Evolutionary conservation across 2,329 filamentous ascomycete species (phyloP), one percentile per base, ranked within the genome.

Genomic region (Penicillium sp.): DNA sequence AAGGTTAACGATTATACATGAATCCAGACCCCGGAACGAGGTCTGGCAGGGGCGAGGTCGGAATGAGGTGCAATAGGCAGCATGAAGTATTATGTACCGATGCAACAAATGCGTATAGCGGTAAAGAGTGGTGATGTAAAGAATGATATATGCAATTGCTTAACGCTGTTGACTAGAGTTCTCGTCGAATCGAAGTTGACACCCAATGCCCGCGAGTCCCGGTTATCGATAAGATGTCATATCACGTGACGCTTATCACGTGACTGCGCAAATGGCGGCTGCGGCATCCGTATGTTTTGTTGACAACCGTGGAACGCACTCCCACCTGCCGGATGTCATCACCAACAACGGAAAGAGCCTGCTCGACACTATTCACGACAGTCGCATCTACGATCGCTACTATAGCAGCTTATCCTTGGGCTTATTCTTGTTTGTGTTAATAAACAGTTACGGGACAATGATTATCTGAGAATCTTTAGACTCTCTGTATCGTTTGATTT

Each of bases 201-300:
- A 43, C 18, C 40, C 9, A 42, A 20, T n/a, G 28, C 7, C 30
- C 30, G 40, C 18, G 18, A 23, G 9, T 23, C 40, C 18, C 26
- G 42, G 3, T 62, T 54, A 42, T 56, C 50, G 59, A 49, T 45
- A 56, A 45, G 23, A 23, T n/a, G 23, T 48, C 24, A 12, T 18
- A 28, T 40, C 45, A 48, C n/a, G 52, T 55, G 43, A 48, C 2
- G 1, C 1, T 0, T 9, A 2, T 21, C 53, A 56, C 53, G 57
- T 56, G 57, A 45, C 1, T 60, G 62, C 71, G 55, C 49, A 45
- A 8, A 1, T 64, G 68, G 71, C 63, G 23, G 52, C 24, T 62
- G 21, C 54, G 35, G 61, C 24, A 24, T 43, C 64, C 69, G 71
- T 68, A 72, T 74, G 71, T 75, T 74, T 68, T 70, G 67, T 68